Conservation (phyloP, 306 rosid genomes). For the Herpetospermum pedunculosum region DNA sequence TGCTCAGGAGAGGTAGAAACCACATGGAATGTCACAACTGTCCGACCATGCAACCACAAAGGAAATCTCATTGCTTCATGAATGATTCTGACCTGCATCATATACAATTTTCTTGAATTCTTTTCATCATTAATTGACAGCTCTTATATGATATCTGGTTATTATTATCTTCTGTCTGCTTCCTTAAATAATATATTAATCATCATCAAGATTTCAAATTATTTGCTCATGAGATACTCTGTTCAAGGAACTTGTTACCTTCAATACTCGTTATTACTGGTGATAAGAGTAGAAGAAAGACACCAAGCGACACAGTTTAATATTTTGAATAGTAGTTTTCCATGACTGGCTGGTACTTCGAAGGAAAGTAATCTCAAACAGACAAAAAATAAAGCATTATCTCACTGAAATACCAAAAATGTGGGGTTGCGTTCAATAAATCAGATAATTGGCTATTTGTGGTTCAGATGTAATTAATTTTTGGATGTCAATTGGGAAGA, state of each 20-base stretch:
- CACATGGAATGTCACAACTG: slow-evolving; percentile 57
- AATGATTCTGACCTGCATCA: slow-evolving; percentile 64
- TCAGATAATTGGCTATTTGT: no score
- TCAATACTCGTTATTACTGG: neutral
- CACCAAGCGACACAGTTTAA: neutral
- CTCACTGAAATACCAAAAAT: no score
- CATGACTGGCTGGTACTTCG: neutral
- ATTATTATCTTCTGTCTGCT: neutral
- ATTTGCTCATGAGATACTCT: neutral
- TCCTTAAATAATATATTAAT: neutral
- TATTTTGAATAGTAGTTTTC: neutral
- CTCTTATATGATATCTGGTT: neutral
- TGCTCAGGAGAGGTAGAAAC: slow-evolving; percentile 66
- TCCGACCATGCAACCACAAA: slow-evolving; percentile 75
- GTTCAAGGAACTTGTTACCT: neutral
- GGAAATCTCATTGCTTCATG: slow-evolving; percentile 89
- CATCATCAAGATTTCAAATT: neutral
- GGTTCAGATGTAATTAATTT: no score
- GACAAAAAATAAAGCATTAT: no score
- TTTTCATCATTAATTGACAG: neutral
- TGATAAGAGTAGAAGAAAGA: neutral
- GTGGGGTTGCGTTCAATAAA: no score
- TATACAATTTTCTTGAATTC: neutral
- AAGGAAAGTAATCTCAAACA: no score
- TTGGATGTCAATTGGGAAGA: no score